Percentiles rank a stretch among this genome's conserved stretches.
Evolutionary conservation across 1,139 yeast genomes (phyloP).

Genomic region (Candida albicans): DNA sequence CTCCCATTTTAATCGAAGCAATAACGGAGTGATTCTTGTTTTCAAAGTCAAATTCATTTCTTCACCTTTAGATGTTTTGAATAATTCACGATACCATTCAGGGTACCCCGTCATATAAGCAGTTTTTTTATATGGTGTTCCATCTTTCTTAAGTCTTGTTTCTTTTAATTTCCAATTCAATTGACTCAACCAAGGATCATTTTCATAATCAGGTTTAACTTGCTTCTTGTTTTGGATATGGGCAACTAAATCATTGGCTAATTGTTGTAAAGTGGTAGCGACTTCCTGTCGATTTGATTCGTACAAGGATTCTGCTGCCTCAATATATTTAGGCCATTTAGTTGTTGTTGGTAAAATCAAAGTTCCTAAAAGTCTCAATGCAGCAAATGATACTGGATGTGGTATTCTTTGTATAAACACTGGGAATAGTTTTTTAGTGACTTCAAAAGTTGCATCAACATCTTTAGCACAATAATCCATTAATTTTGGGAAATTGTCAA

Average conservation of each 20-base stretch:
- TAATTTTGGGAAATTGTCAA: constrained; percentile 57
- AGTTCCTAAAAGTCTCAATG: constrained; percentile 73
- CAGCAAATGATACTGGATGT: constrained; percentile 94
- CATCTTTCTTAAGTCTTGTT: constrained; percentile 63
- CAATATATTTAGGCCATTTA: constrained; percentile 71
- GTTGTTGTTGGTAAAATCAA: constrained; percentile 76
- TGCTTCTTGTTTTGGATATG: constrained; percentile 28
- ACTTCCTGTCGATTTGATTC: constrained; percentile 59
- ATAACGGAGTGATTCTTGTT: constrained; percentile 72
- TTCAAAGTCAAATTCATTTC: constrained; percentile 65
- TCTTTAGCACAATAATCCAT: constrained; percentile 86
- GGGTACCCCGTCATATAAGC: constrained; percentile 86
- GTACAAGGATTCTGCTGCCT: constrained; percentile 67
- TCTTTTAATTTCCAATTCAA: constrained; percentile 81
- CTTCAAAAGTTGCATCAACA: constrained; percentile 71
- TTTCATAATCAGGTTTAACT: constrained; percentile 29
- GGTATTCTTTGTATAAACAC: constrained; percentile 68
- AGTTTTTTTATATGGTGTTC: constrained; percentile 75
- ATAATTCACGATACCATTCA: constrained; percentile 84
- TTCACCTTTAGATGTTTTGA: constrained; percentile 41
- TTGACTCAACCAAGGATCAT: constrained; percentile 89
- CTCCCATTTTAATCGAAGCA: constrained; percentile 84
- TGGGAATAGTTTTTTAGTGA: constrained; percentile 70
- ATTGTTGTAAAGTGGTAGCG: constrained; percentile 53
- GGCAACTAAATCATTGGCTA: constrained; percentile 62